phyloP scores from a whole-genome alignment of 192 early-diverging fungal genomes.

The Glomus cerebriforme region DNA sequence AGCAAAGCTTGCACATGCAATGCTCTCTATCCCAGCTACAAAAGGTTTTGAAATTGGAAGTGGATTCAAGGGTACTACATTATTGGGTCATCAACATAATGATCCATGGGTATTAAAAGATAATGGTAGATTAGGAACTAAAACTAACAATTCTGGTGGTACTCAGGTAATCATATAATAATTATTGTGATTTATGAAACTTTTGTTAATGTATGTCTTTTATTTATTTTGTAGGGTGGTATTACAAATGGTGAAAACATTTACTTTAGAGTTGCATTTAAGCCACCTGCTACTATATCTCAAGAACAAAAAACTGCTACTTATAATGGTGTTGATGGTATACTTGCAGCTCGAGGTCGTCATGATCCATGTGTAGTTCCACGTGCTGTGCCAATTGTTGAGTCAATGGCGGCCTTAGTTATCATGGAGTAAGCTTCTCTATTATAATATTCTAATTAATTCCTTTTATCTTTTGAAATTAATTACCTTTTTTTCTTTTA shows the following conservation, averaged over 20 bases:
- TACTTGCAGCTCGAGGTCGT: conserved; percentile 86
- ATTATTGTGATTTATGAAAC: conserved; percentile 8
- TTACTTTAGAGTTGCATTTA: conserved; percentile 98
- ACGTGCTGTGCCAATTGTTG: conserved; percentile 96
- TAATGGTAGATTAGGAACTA: conserved; percentile 73
- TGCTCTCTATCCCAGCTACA: conserved; percentile 98
- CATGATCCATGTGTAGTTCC: conserved; percentile 98
- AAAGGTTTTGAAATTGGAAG: conserved; percentile 98
- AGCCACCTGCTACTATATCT: conserved; percentile 94
- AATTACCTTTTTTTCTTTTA: conserved; percentile 28
- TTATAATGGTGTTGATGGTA: conserved; percentile 80
- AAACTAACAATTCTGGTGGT: conserved; percentile 94
- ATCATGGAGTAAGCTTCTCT: conserved; percentile 79
- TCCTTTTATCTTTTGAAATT: neutral
- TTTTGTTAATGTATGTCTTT: conserved; percentile 21
- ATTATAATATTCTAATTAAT: neutral
- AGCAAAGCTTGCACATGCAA: conserved; percentile 94
- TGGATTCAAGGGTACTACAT: conserved; percentile 85
- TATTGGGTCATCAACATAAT: conserved; percentile 91
- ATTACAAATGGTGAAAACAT: conserved; percentile 96
- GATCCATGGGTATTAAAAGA: conserved; percentile 79
- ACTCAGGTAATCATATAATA: conserved; percentile 59
- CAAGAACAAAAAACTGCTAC: conserved; percentile 87
- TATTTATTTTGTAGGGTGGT: conserved; percentile 61
- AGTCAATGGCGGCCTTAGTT: conserved; percentile 91